Percentiles rank a stretch among this genome's conserved stretches.
phyloP scores from a whole-genome alignment of 805 yeast species.

The Wickerhamomyces hampshirensis region DNA sequence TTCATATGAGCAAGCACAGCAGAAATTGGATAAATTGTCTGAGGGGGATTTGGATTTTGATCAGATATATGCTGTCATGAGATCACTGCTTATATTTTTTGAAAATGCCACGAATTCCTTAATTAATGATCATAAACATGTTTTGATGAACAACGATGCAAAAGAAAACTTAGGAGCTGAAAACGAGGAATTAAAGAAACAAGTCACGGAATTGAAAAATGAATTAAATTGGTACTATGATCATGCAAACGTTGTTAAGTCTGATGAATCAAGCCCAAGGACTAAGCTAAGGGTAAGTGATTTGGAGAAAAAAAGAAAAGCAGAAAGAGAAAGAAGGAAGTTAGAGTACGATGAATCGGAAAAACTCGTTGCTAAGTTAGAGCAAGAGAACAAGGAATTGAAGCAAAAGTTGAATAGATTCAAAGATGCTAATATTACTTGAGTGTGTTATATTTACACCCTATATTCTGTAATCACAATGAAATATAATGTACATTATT shows the following conservation, averaged over 20 bases:
- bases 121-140: conserved; percentile 47
- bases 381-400: conserved; percentile 45
- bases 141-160: conserved; percentile 15
- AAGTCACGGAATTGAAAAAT: conserved; percentile 12
- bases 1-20: conserved; percentile 55
- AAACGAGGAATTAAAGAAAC: conserved; percentile 7
- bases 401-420: conserved; percentile 22
- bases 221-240: conserved; percentile 18
- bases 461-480: too few relatives aligned
- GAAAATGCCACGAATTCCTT: conserved; percentile 57
- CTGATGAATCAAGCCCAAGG: conserved; percentile 27
- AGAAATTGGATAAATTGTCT: conserved; percentile 40
- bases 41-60: conserved; percentile 26
- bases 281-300: conserved; percentile 53
- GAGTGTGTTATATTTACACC: too few relatives aligned
- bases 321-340: conserved; percentile 65
- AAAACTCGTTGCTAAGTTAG: conserved; percentile 46
- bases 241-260: conserved; percentile 6
- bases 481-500: background rate
- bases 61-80: conserved; percentile 28
- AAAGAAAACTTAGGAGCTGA: conserved; percentile 2
- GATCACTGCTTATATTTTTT: conserved; percentile 48
- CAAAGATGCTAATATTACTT: background rate
- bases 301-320: conserved; percentile 58
- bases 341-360: conserved; percentile 56